Evolutionary conservation across 345 rosid genomes (phyloP), one percentile per base, ranked within the genome.

Genomic region (Syzygium aromaticum): DNA sequence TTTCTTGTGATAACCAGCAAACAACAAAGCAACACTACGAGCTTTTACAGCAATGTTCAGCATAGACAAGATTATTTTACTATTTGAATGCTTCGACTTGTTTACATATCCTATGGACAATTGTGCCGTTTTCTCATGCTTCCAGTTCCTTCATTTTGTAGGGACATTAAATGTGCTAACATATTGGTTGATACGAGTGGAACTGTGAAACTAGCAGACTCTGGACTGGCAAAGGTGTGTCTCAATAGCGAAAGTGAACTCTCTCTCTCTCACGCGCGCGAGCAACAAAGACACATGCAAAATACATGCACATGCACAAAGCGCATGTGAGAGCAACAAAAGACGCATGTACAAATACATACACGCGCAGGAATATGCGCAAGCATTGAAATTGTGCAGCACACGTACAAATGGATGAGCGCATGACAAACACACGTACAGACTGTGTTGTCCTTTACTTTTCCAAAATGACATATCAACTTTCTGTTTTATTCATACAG

Each of bases 151-250:
- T 56, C 7, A 22, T 56, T 43, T 3, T 61, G 67, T 67, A 89
- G 92, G 90, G 91, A 90, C 57, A 77, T 91, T 64, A 91, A 91
- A 88, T 91, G 92, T 85, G 91, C 91, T 43, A 91, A 91, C 85
- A 89, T 91, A 77, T 28, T 90, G 87, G 92, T 91, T 28, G 61
- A 89, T 59, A 85, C 89, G 10, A 86, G 7, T 49, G 91, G 93
- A 85, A 85, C 88, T 25, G 89, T 90, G 86, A 91, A 89, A 67
- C 90, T 91, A 22, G 90, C 93, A 67, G 93, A 91, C 88, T 91
- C 90, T 89, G 93, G 93, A 49, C 77, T 90, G 90, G 89, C 93
- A 22, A 90, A 86, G 91, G 90, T 89, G 5, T 7, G 4, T 22
- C 17, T 12, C 67, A 59, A 6, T 3, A 27, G 30, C 30, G n/a